Evolutionary conservation across 441 rosid genomes (phyloP).

Genomic region (Croton laevigatus): DNA sequence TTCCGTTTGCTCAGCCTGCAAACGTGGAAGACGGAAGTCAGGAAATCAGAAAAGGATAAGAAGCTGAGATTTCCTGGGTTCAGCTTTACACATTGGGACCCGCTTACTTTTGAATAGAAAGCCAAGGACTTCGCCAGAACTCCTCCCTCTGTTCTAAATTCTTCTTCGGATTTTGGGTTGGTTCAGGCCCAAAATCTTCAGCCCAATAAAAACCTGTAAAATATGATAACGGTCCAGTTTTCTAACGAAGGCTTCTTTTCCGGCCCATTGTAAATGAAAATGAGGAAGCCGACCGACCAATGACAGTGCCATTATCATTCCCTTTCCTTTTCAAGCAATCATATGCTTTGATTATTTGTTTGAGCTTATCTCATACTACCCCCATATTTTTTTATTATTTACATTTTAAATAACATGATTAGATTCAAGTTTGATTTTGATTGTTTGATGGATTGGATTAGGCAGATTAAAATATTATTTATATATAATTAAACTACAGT

Average conservation of each 20-base stretch:
- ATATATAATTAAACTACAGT: too few species aligned
- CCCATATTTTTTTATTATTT: too few species aligned
- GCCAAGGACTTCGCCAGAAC: neutral
- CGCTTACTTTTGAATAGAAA: neutral
- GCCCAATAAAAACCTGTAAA: neutral
- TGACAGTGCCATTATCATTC: too few species aligned
- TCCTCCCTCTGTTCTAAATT: too few species aligned
- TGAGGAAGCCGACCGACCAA: too few species aligned
- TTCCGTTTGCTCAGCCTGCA: neutral
- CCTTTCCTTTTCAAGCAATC: neutral
- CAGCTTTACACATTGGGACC: neutral
- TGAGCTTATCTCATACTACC: neutral
- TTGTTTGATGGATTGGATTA: too few species aligned
- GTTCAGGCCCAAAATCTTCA: neutral
- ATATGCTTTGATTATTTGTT: neutral
- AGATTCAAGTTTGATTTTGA: too few species aligned
- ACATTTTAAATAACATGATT: too few species aligned
- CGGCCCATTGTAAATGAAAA: neutral
- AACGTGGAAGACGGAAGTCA: neutral
- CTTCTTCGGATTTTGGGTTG: neutral
- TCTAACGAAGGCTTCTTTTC: neutral
- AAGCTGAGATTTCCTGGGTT: slow-evolving; percentile 9
- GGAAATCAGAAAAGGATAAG: slow-evolving; percentile 23
- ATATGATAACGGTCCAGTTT: neutral
- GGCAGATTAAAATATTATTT: too few species aligned